Evolutionary conservation across 1,139 yeast species (phyloP).

Genomic region (Ogataea hybrid): DNA sequence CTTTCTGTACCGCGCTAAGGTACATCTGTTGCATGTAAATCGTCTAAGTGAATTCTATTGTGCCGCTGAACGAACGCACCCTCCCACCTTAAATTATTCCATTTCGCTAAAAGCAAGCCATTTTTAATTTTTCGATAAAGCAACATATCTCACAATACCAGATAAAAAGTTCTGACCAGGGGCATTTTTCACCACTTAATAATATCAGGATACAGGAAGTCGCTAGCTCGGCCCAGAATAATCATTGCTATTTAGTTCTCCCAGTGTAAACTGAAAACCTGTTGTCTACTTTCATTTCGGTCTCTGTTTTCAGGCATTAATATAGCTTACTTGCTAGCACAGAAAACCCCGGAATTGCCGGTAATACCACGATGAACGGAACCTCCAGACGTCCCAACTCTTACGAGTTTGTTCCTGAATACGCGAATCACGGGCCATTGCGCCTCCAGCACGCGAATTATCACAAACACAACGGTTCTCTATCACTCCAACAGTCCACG

Average conservation of each 20-base stretch:
- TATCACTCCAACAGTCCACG: not conserved
- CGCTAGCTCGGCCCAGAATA: not conserved
- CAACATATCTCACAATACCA: constrained; percentile 11
- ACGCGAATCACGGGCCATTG: not conserved
- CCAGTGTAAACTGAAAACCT: too few species aligned
- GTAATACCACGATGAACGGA: constrained; percentile 2
- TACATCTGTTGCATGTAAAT: not conserved
- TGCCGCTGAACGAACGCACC: not conserved
- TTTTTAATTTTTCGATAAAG: constrained; percentile 14
- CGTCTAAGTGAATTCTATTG: not conserved
- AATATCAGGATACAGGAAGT: not conserved
- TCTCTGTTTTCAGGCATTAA: not conserved
- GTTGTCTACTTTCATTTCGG: not conserved
- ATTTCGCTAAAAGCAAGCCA: constrained; percentile 16
- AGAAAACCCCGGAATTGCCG: constrained; percentile 1
- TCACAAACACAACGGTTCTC: not conserved
- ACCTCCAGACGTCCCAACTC: constrained; percentile 5
- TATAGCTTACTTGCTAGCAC: not conserved
- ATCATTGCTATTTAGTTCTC: not conserved
- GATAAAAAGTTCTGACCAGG: constrained; percentile 6
- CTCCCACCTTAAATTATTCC: constrained; percentile 2
- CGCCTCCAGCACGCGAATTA: not conserved
- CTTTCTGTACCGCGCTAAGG: not conserved
- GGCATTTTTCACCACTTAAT: not conserved
- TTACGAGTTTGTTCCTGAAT: constrained; percentile 1